Base-by-base conservation (phyloP, 768 basidiomycete genomes). In the Atractiella rhizophila region DNA sequence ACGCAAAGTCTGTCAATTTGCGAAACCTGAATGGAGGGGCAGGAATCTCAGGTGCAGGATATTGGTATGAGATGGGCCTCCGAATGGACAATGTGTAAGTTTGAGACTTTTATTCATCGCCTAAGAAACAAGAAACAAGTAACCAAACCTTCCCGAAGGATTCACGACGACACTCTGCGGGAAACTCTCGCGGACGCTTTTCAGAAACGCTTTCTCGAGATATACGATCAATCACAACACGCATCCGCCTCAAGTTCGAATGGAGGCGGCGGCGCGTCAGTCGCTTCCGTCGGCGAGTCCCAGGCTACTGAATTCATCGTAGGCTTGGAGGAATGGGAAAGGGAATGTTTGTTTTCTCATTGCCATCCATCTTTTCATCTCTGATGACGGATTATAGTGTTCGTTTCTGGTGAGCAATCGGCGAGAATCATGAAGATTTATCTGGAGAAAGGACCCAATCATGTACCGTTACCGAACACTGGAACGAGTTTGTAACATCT, bases 181-280 rank as follows among this genome's bases (percentile, higher is more conserved):
- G 21, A 33, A 3, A 44, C 45, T 35, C 42, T 55, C n/a, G 28
- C 51, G 21, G 27, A 28, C 5, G 36, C 50, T 2, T 55, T 51
- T 48, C 35, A 23, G 15, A 35, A 46, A 6, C 44, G 54, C 10
- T 26, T 55, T 9, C 26, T 47, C 12, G 45, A 50, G 43, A 46
- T 55, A 21, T 50, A 53, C 43, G 54, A 55, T 35, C 54, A 55
- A 30, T 46, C 48, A 18, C 54, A 55, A 39, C 54, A 55, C 33
- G 45, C 48, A 4, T 45, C 48, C 12, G 41, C 49, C 0, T 46
- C 49, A 23, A 37, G 49, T 5, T 38, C 44, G 1, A 47, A 42
- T 5, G 48, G 49, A 26, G 49, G 49, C 8, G 51, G 47, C 16
- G 35, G 44, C 21, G 30, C 31, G 27, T 16, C 29, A 29, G 25